These are phyloP conservation scores for Castanopsis chinensis DNA, from an alignment of 306 rosid genomes.

Conservation along the genomic window DNA sequence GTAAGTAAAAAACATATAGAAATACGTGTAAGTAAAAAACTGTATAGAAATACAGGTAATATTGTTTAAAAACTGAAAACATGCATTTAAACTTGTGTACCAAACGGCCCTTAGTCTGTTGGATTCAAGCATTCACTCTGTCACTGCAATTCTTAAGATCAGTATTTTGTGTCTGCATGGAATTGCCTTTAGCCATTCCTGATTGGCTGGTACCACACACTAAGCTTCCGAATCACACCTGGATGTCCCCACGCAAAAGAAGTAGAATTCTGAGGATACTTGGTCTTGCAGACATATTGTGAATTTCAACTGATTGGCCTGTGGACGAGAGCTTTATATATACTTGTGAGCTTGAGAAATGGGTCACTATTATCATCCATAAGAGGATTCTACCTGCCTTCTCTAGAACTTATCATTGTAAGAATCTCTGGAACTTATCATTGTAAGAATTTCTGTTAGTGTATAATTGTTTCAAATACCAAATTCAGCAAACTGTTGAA, in stretches of 20 bases:
- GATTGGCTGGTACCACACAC: too few species aligned
- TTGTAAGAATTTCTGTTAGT: not conserved
- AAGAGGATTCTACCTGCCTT: constrained; percentile 14
- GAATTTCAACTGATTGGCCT: constrained; percentile 2
- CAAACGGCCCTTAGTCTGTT: not conserved
- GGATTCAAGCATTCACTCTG: not conserved
- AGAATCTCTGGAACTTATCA: not conserved
- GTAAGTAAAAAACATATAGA: too few species aligned
- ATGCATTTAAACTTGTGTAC: too few species aligned
- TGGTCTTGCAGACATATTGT: constrained; percentile 18
- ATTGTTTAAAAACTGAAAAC: too few species aligned
- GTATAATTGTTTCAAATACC: not conserved
- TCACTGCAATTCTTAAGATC: not conserved
- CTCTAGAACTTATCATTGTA: not conserved
- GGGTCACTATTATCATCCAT: constrained; percentile 32
- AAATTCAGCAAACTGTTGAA: not conserved
- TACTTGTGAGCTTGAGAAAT: constrained; percentile 35
- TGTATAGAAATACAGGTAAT: too few species aligned
- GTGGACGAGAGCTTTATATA: constrained; percentile 21
- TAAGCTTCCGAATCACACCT: too few species aligned
- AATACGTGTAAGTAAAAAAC: too few species aligned
- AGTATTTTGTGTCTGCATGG: constrained; percentile 9
- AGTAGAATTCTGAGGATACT: constrained; percentile 18
- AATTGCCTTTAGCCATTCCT: too few species aligned
- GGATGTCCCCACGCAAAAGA: too few species aligned